Percentiles rank a stretch among this genome's conserved stretches.
These are phyloP conservation scores for Fusarium oxysporum DNA, from an alignment of 2,329 filamentous ascomycete genomes.

Conservation along the genomic window DNA sequence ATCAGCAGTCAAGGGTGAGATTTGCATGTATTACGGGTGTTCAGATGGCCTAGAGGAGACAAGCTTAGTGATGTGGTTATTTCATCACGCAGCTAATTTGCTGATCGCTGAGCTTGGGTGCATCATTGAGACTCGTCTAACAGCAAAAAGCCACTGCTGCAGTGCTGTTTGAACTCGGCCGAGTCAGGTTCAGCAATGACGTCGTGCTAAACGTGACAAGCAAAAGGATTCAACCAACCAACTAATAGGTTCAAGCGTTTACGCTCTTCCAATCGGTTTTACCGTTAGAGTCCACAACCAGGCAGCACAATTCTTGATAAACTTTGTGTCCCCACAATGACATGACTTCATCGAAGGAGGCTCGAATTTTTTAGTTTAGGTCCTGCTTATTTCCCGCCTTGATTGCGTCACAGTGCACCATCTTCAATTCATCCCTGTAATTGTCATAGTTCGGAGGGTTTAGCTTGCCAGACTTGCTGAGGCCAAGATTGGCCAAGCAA, in stretches of 20 bases:
- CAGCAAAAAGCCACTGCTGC: background rate
- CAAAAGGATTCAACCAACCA: background rate
- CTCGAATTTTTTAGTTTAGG: background rate
- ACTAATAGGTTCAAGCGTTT: background rate
- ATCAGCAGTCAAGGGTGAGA: constrained; percentile 14
- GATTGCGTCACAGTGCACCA: constrained; percentile 17
- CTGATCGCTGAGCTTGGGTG: constrained; percentile 3
- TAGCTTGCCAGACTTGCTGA: background rate
- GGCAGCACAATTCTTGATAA: constrained; percentile 29
- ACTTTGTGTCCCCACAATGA: constrained; percentile 13
- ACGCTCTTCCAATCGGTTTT: constrained; percentile 1
- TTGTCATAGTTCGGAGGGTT: background rate
- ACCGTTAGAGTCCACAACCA: background rate
- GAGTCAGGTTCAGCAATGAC: background rate
- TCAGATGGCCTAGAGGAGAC: background rate
- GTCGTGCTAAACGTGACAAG: background rate
- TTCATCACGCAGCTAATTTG: background rate
- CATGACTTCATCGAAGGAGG: constrained; percentile 9
- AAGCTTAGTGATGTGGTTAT: constrained; percentile 7
- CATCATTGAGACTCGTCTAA: background rate
- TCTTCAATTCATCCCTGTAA: background rate
- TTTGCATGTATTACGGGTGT: background rate
- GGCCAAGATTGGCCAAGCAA: constrained; percentile 13
- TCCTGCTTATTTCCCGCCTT: constrained; percentile 21
- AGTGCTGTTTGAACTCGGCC: background rate